Evolutionary conservation across 306 rosid species (phyloP).

Genomic region (Acacia confusa): DNA sequence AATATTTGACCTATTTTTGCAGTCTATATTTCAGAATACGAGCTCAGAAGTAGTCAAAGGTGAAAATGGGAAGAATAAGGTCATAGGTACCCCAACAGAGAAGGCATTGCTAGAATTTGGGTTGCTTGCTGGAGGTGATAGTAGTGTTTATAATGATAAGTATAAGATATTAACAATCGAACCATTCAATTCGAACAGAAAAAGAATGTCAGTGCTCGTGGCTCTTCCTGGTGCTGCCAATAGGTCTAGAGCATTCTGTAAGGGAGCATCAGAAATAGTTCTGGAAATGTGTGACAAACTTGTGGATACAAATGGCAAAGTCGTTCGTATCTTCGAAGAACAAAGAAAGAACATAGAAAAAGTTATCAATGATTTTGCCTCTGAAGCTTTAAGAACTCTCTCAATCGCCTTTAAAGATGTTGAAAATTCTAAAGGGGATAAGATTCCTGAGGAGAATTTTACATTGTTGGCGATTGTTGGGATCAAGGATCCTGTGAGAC

Average conservation of each 20-base stretch:
- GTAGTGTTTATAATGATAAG: conserved; percentile 38
- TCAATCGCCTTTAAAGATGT: conserved; percentile 66
- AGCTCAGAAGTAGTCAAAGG: conserved; percentile 65
- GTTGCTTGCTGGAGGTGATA: conserved; percentile 61
- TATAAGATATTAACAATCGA: conserved; percentile 63
- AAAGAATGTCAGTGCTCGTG: conserved; percentile 79
- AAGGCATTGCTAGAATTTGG: conserved; percentile 74
- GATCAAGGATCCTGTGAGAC: conserved; percentile 90
- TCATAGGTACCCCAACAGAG: conserved; percentile 84
- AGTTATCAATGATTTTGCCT: conserved; percentile 63
- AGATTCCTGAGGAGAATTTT: conserved; percentile 60
- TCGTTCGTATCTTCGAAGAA: conserved; percentile 51
- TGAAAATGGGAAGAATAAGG: conserved; percentile 51
- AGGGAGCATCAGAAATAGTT: conserved; percentile 90
- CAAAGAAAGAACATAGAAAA: conserved; percentile 45
- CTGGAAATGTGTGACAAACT: conserved; percentile 65
- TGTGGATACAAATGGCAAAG: conserved; percentile 54
- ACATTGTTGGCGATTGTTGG: conserved; percentile 72
- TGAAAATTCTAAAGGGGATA: conserved; percentile 29
- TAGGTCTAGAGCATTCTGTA: conserved; percentile 60
- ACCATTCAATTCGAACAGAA: conserved; percentile 74
- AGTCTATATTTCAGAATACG: conserved; percentile 81
- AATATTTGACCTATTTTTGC: conserved; percentile 53
- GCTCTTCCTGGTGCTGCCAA: conserved; percentile 49
- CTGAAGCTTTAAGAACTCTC: conserved; percentile 82